Evolutionary conservation across 2,329 filamentous ascomycete species (phyloP).

Genomic region (Diaporthe australafricana): DNA sequence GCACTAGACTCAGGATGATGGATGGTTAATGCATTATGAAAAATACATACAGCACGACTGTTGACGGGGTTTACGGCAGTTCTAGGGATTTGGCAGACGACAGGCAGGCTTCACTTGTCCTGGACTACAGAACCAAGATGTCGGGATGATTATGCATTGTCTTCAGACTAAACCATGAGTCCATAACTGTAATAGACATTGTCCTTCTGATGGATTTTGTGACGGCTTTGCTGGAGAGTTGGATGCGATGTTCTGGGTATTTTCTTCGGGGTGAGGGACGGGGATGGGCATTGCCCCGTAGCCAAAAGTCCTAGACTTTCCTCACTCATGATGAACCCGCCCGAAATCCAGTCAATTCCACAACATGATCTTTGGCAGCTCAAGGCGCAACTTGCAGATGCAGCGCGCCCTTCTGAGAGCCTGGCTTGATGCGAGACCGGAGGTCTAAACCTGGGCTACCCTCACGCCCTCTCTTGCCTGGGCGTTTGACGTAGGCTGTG

Average conservation of each 20-base stretch:
- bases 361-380: background rate
- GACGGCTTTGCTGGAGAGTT: background rate
- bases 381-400: background rate
- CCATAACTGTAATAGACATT: constrained; percentile 12
- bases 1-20: constrained; percentile 32
- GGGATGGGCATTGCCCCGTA: too few species aligned
- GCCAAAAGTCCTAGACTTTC: background rate
- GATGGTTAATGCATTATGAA: constrained; percentile 33
- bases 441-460: background rate
- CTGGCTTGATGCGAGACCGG: background rate
- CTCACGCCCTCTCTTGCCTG: background rate
- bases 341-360: background rate
- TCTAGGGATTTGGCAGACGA: constrained; percentile 6
- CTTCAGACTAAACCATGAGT: background rate
- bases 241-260: background rate
- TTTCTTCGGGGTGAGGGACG: too few species aligned
- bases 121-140: constrained; percentile 10
- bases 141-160: background rate
- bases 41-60: constrained; percentile 25
- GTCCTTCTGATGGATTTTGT: background rate
- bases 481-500: background rate
- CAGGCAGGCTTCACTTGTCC: constrained; percentile 8
- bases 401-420: background rate
- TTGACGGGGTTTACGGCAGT: constrained; percentile 1
- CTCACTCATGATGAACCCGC: background rate